Evolutionary conservation across 2,329 filamentous ascomycete species (phyloP).

Genomic region (Pyrenophora seminiperda): DNA sequence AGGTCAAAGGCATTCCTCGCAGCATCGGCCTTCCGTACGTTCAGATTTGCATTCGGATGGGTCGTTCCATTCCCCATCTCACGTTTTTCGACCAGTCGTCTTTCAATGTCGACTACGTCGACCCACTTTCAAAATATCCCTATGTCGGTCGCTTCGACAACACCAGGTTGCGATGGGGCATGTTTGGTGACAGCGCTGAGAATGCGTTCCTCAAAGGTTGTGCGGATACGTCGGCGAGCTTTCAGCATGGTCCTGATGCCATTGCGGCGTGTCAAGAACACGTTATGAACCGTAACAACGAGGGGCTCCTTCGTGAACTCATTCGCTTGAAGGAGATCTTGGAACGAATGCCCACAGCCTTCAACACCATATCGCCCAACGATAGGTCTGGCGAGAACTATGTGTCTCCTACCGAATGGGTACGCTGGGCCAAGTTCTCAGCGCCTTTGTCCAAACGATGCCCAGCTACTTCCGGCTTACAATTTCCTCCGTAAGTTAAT

Average conservation of each 20-base stretch:
- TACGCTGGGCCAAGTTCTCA: constrained; percentile 35
- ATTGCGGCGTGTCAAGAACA: constrained; percentile 35
- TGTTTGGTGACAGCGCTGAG: constrained; percentile 35
- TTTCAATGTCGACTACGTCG: constrained; percentile 59
- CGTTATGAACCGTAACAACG: constrained; percentile 33
- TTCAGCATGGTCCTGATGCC: constrained; percentile 33
- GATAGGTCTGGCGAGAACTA: constrained; percentile 32
- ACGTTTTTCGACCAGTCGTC: constrained; percentile 61
- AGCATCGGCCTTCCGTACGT: constrained; percentile 59
- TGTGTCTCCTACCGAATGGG: constrained; percentile 33
- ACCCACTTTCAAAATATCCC: constrained; percentile 56
- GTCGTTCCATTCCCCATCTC: constrained; percentile 59
- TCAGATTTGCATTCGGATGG: constrained; percentile 60
- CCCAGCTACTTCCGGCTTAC: constrained; percentile 32
- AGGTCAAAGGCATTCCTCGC: constrained; percentile 57
- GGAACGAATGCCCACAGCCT: constrained; percentile 33
- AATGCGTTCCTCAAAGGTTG: constrained; percentile 34
- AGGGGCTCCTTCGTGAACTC: constrained; percentile 31
- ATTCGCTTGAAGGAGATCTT: constrained; percentile 33
- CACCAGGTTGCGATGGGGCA: constrained; percentile 28
- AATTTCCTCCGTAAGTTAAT: constrained; percentile 24
- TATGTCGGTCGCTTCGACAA: constrained; percentile 48
- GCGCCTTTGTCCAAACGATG: constrained; percentile 33
- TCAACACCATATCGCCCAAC: constrained; percentile 32
- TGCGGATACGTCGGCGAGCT: constrained; percentile 33